Percentiles rank a stretch among this genome's conserved stretches.
phyloP scores from a whole-genome alignment of 768 basidiomycete genomes.

The Tubosaeta sp. region DNA sequence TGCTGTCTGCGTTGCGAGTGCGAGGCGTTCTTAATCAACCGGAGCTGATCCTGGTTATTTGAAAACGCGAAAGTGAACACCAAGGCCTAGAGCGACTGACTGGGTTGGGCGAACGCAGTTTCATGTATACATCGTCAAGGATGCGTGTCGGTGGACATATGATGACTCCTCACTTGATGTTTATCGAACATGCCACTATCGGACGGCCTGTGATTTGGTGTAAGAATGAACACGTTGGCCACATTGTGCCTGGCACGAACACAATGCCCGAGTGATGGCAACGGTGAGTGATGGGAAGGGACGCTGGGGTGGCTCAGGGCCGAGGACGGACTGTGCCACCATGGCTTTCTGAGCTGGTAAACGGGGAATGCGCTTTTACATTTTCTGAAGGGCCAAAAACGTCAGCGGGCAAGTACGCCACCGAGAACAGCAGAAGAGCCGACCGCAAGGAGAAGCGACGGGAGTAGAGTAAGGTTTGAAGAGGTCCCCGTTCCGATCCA shows the following conservation, averaged over 20 bases:
- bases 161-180: neutral
- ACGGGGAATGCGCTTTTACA: conserved; percentile 6
- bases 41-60: neutral
- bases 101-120: neutral
- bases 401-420: conserved; percentile 10
- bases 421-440: conserved; percentile 2
- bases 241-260: neutral
- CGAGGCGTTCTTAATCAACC: neutral
- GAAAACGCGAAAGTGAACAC: neutral
- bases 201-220: neutral
- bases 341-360: conserved; percentile 2
- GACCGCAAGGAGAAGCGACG: conserved; percentile 7
- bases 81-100: neutral
- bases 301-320: conserved; percentile 7
- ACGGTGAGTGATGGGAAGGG: conserved; percentile 3
- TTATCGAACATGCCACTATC: neutral
- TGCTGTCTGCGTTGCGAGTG: neutral
- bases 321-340: neutral
- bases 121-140: neutral
- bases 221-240: conserved; percentile 2
- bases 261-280: conserved; percentile 8
- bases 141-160: neutral
- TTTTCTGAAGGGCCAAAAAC: conserved; percentile 7
- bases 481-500: conserved; percentile 17
- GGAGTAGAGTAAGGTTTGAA: neutral